phyloP scores from a whole-genome alignment of 148 eudicot species.

The Persicaria maculosa region DNA sequence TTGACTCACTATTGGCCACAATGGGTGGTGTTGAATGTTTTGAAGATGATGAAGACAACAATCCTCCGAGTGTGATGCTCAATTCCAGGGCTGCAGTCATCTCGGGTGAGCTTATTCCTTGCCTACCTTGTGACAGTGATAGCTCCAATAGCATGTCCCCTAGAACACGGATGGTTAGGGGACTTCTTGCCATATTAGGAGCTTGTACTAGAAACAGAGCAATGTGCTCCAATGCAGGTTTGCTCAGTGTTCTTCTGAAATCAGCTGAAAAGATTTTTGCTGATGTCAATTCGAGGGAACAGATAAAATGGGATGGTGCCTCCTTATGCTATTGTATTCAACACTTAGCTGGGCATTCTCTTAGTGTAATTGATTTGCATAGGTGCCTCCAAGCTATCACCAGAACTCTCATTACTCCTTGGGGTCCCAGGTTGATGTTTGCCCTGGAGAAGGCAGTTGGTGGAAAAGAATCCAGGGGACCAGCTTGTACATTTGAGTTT shows the following conservation, averaged over 20 bases:
- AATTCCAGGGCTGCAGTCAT: constrained; percentile 98
- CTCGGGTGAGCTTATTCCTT: constrained; percentile 87
- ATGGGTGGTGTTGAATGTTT: constrained; percentile 99
- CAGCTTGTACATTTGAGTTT: constrained; percentile 88
- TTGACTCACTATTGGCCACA: constrained; percentile 95
- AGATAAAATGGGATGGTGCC: constrained; percentile 78
- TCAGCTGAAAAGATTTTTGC: constrained; percentile 78
- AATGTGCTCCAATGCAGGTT: constrained; percentile 94
- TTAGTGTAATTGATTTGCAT: constrained; percentile 73
- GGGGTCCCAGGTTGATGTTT: constrained; percentile 76
- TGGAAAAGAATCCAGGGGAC: constrained; percentile 93
- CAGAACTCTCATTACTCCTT: constrained; percentile 44
- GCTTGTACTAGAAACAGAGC: constrained; percentile 96
- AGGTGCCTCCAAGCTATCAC: constrained; percentile 69
- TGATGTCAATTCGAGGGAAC: constrained; percentile 35
- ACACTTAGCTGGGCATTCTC: constrained; percentile 86
- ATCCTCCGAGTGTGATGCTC: constrained; percentile 98
- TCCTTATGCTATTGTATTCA: constrained; percentile 90
- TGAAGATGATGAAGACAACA: constrained; percentile 85
- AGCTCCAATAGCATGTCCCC: constrained; percentile 74
- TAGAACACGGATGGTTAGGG: constrained; percentile 95
- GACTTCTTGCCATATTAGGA: constrained; percentile 82
- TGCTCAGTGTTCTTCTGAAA: constrained; percentile 69
- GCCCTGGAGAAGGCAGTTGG: constrained; percentile 87
- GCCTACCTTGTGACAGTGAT: constrained; percentile 73